Evolutionary conservation across 164 flowering plant species (phyloP).

Genomic region (Tetracentron sinense): DNA sequence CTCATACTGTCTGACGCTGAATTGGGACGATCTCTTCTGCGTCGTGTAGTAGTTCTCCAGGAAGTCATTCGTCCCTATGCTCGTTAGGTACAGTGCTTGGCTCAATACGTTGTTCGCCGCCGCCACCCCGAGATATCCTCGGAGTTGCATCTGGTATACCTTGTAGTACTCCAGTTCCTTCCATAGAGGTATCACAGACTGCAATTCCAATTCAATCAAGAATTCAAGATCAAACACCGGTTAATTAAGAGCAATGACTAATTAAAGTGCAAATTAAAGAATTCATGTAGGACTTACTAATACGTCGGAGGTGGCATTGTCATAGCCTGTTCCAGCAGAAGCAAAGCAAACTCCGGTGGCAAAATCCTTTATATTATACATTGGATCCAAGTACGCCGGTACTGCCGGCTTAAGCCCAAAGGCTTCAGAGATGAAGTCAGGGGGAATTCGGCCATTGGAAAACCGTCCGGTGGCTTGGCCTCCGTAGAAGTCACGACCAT

Average conservation of each 20-base stretch:
- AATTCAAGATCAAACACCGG: too few relatives aligned
- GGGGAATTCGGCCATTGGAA: constrained; percentile 51
- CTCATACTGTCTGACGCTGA: constrained; percentile 30
- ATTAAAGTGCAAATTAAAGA: too few relatives aligned
- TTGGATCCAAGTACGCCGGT: constrained; percentile 51
- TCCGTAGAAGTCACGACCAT: constrained; percentile 45
- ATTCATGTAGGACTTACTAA: constrained; percentile 31
- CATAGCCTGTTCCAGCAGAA: too few relatives aligned
- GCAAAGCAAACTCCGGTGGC: too few relatives aligned
- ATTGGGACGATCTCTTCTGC: constrained; percentile 23
- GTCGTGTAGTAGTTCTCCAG: constrained; percentile 43
- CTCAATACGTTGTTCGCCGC: constrained; percentile 28
- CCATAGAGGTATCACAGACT: constrained; percentile 55
- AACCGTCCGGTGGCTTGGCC: constrained; percentile 45
- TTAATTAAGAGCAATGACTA: too few relatives aligned
- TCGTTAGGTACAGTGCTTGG: constrained; percentile 41
- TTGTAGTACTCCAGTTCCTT: too few relatives aligned
- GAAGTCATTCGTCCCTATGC: constrained; percentile 57
- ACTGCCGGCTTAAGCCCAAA: constrained; percentile 33
- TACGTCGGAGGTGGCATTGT: too few relatives aligned
- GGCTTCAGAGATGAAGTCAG: too few relatives aligned
- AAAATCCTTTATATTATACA: constrained; percentile 34
- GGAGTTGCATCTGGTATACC: constrained; percentile 39
- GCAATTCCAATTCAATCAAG: too few relatives aligned
- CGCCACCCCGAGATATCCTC: constrained; percentile 31